Evolutionary conservation across 2,329 filamentous ascomycete genomes (phyloP), one percentile per base, ranked within the genome.

Genomic region (Monosporascus sp.): DNA sequence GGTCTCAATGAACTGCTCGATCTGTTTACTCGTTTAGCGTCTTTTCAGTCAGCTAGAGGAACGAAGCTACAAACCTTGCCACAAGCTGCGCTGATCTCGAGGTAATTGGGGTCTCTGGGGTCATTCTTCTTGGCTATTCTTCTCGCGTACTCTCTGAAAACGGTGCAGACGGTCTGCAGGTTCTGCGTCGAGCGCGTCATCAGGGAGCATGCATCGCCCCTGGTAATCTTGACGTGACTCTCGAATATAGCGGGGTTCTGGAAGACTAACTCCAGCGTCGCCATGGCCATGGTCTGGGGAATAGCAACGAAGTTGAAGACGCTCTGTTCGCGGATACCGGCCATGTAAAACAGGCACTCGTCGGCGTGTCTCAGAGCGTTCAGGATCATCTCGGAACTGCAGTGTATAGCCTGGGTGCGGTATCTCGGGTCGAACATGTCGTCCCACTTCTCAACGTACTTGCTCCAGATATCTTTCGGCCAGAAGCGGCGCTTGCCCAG

Each of bases 251-350:
- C 80, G 22, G 89, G 88, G 72, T 99, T 99, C 65, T 89, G 87
- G 83, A 97, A 99, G 63, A 93, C 88, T 18, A 90, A 77, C 62
- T 97, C 92, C 43, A 97, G 76, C 0, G 93, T 97, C 8, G 94
- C 93, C 69, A 99, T 97, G 50, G 93, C 94, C 94, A 99, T 99
- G 59, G 86, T 79, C 72, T 99, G 94, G 2, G 94, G 94, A 59
- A 99, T 99, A 53, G 93, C 93, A 48, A 91, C 91, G 71, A 99
- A 99, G 80, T 99, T 99, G 83, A 99, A 99, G 25, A 96, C 90
- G 68, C 90, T 96, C 76, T 99, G 94, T 68, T 99, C 94, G 61
- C 87, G 87, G 59, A 99, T 84, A 47, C 89, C 94, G 5, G 93
- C 93, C 76, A 99, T 90, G 75, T 97, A 99, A 77, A 92, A 97